Percentiles rank a stretch among this genome's conserved stretches.
These are phyloP conservation scores for Pseudonitzschia multistriata DNA, from an alignment of 108 stramenopile species.

Conservation along the genomic window DNA sequence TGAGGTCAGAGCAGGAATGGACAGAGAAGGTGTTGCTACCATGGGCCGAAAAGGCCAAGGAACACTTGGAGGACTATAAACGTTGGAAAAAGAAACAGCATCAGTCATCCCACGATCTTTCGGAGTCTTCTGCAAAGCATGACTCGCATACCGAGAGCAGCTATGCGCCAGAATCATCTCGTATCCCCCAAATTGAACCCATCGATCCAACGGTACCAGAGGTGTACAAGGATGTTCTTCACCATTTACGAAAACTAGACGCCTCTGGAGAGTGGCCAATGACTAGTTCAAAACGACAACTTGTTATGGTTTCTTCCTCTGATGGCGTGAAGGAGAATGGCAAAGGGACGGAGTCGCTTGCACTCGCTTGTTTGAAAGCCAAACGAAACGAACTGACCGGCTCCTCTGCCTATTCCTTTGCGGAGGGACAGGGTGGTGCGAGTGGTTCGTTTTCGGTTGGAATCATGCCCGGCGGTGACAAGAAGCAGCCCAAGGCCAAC, in stretches of 20 bases:
- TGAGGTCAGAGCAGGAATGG: constrained; percentile 57
- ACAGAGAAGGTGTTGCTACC: constrained; percentile 53
- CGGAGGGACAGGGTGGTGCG: constrained; percentile 70
- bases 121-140: neutral
- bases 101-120: neutral
- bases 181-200: neutral
- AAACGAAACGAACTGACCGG: constrained; percentile 35
- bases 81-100: constrained; percentile 47
- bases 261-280: constrained; percentile 68
- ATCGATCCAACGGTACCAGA: constrained; percentile 58
- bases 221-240: constrained; percentile 52
- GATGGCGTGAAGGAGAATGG: constrained; percentile 1
- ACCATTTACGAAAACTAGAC: constrained; percentile 58
- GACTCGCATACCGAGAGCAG: neutral
- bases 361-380: constrained; percentile 45
- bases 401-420: constrained; percentile 66
- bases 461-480: constrained; percentile 70
- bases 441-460: constrained; percentile 81
- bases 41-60: constrained; percentile 60
- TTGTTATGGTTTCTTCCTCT: constrained; percentile 69
- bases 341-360: constrained; percentile 28
- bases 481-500: constrained; percentile 80
- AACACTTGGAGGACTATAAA: constrained; percentile 63
- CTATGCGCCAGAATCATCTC: neutral
- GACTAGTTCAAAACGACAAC: constrained; percentile 69